Evolutionary conservation across 2,329 filamentous ascomycete species (phyloP).

Genomic region (Hymenoscyphus fraxineus): DNA sequence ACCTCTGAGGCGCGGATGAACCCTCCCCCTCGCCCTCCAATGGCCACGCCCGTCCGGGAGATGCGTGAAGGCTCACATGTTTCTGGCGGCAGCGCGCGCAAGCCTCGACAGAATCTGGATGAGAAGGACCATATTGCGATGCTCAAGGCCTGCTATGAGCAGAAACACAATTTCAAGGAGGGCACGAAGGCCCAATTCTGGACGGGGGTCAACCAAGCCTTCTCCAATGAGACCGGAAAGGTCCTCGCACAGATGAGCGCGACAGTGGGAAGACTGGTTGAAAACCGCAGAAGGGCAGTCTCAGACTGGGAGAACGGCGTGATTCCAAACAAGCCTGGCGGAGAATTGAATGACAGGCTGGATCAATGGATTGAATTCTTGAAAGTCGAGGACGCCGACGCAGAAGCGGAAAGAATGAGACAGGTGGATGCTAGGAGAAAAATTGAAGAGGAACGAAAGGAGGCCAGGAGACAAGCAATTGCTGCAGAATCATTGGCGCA

Average conservation of each 20-base stretch:
- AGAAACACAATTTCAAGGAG: conserved; percentile 33
- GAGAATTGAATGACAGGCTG: conserved; percentile 32
- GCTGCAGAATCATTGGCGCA: conserved; percentile 27
- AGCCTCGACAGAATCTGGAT: conserved; percentile 35
- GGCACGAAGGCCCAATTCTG: conserved; percentile 35
- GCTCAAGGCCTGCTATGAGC: conserved; percentile 33
- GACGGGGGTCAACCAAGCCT: conserved; percentile 31
- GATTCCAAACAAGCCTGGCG: conserved; percentile 31
- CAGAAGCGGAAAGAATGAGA: conserved; percentile 34
- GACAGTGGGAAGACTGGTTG: conserved; percentile 33
- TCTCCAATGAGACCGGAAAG: conserved; percentile 33
- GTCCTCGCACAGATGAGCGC: conserved; percentile 35
- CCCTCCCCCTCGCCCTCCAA: conserved; percentile 30
- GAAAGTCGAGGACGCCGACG: conserved; percentile 33
- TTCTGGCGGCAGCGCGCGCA: conserved; percentile 31
- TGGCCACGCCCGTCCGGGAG: conserved; percentile 33
- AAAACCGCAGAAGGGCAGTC: conserved; percentile 31
- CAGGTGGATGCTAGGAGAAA: conserved; percentile 33
- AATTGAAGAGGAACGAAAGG: conserved; percentile 33
- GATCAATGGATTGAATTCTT: conserved; percentile 35
- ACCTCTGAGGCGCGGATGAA: conserved; percentile 32
- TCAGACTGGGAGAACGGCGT: conserved; percentile 34
- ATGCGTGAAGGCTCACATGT: conserved; percentile 32
- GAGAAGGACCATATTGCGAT: conserved; percentile 34
- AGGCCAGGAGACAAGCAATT: conserved; percentile 32